phyloP scores from a whole-genome alignment of 2,329 filamentous ascomycete genomes.

The Rhinocladiella similis region DNA sequence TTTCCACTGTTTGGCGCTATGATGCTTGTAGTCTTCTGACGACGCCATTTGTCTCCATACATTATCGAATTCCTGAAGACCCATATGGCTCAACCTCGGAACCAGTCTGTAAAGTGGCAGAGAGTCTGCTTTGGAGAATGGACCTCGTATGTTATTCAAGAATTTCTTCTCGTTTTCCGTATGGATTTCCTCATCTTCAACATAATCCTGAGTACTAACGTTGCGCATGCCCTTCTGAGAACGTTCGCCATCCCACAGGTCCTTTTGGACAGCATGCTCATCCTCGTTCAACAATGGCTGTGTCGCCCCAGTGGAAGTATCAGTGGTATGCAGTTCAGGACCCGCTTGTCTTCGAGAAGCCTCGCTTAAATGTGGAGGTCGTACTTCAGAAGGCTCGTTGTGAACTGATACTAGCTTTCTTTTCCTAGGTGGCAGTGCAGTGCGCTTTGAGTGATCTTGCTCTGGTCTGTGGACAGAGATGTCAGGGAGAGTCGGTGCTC shows the following conservation, averaged over 20 bases:
- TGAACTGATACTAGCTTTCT: too few relatives aligned
- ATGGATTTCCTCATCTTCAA: background rate
- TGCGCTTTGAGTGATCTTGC: background rate
- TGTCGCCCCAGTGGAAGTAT: too few relatives aligned
- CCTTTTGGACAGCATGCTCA: too few relatives aligned
- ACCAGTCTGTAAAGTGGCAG: constrained; percentile 28
- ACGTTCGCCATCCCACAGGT: too few relatives aligned
- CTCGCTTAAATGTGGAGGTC: too few relatives aligned
- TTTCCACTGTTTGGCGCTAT: constrained; percentile 25
- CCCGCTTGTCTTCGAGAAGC: too few relatives aligned
- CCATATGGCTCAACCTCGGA: constrained; percentile 26
- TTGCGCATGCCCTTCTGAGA: background rate
- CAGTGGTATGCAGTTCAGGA: too few relatives aligned
- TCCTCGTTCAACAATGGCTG: too few relatives aligned
- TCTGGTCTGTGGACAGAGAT: background rate
- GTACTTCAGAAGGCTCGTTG: too few relatives aligned
- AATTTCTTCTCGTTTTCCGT: background rate
- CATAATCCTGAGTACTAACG: background rate
- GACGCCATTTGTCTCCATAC: constrained; percentile 31
- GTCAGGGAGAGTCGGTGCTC: background rate
- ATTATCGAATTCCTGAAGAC: constrained; percentile 20
- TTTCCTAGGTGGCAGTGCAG: too few relatives aligned
- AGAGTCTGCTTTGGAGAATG: constrained; percentile 30
- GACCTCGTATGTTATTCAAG: background rate
- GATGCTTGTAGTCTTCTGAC: constrained; percentile 17